A percentile compares a stretch with the other conserved stretches of the same genome.
phyloP scores from a whole-genome alignment of 2,329 filamentous ascomycete species.

The Aspergillus melleus region DNA sequence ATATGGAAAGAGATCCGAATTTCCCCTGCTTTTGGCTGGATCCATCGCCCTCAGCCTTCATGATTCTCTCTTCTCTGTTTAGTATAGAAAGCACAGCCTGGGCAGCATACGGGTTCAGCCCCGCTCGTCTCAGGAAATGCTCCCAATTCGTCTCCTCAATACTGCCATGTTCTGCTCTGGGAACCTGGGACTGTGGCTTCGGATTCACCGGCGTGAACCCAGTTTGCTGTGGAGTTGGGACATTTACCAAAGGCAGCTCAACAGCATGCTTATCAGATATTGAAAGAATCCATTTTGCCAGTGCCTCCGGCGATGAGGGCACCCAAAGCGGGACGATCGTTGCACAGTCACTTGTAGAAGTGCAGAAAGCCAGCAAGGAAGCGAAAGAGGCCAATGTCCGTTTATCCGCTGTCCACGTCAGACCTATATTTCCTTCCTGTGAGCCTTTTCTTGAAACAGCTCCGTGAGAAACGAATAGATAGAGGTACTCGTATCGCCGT shows the following conservation, averaged over 20 bases:
- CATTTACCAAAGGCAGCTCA: not conserved
- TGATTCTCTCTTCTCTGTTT: conserved; percentile 23
- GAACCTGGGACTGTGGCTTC: conserved; percentile 9
- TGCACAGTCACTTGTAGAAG: conserved; percentile 15
- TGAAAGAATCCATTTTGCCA: conserved; percentile 58
- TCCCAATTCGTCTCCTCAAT: conserved; percentile 67
- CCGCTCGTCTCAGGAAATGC: conserved; percentile 62
- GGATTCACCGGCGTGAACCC: conserved; percentile 13
- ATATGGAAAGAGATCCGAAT: conserved; percentile 35
- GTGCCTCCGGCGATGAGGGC: conserved; percentile 30
- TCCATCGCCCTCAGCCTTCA: not conserved
- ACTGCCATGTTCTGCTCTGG: conserved; percentile 29
- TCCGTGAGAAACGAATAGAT: conserved; percentile 62
- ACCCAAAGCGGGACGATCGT: conserved; percentile 18
- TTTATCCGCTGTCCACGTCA: conserved; percentile 10
- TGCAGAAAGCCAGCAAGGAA: conserved; percentile 27
- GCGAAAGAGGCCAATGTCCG: conserved; percentile 15
- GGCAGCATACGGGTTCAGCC: conserved; percentile 71
- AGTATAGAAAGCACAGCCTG: conserved; percentile 56
- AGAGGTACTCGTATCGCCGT: conserved; percentile 64
- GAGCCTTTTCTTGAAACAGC: conserved; percentile 8
- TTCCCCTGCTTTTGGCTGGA: not conserved
- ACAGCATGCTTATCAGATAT: conserved; percentile 51
- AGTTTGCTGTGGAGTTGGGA: not conserved
- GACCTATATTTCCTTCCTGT: conserved; percentile 15